These are phyloP conservation scores for Echium plantagineum DNA, from an alignment of 257 asterid species.

Conservation along the genomic window DNA sequence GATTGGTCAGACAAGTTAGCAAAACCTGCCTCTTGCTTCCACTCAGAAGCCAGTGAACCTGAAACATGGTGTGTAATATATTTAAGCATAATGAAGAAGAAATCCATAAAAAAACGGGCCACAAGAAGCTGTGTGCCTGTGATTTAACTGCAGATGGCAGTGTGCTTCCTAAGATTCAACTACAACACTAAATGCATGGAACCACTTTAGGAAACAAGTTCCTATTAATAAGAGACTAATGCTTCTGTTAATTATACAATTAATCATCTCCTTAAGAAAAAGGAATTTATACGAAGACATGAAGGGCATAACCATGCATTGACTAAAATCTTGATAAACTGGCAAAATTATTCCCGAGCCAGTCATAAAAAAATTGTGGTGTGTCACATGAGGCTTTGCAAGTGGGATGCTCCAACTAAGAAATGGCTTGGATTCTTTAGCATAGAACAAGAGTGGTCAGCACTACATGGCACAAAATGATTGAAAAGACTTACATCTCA, in stretches of 20 bases:
- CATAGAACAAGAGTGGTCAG: background rate
- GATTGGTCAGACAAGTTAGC: conserved; percentile 65
- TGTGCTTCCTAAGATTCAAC: too few relatives aligned
- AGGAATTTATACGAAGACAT: background rate
- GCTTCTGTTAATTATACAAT: background rate
- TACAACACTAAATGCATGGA: background rate
- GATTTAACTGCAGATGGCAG: background rate
- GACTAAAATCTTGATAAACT: background rate
- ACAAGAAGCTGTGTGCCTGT: background rate
- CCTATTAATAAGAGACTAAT: background rate
- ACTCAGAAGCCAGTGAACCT: conserved; percentile 88
- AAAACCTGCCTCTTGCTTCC: conserved; percentile 62
- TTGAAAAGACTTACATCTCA: background rate
- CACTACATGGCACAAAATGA: background rate
- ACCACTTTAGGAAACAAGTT: background rate
- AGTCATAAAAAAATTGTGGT: background rate
- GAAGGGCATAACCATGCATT: background rate
- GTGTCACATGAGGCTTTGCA: background rate
- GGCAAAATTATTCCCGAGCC: background rate
- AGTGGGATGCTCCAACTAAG: background rate
- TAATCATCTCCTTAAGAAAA: background rate
- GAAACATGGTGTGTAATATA: conserved; percentile 16
- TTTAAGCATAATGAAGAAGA: background rate
- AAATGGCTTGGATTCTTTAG: background rate
- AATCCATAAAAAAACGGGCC: background rate